Percentiles rank a stretch among this genome's conserved stretches.
Evolutionary conservation across 2,329 filamentous ascomycete genomes (phyloP).

Genomic region (Sporothrix pseudoabietina): DNA sequence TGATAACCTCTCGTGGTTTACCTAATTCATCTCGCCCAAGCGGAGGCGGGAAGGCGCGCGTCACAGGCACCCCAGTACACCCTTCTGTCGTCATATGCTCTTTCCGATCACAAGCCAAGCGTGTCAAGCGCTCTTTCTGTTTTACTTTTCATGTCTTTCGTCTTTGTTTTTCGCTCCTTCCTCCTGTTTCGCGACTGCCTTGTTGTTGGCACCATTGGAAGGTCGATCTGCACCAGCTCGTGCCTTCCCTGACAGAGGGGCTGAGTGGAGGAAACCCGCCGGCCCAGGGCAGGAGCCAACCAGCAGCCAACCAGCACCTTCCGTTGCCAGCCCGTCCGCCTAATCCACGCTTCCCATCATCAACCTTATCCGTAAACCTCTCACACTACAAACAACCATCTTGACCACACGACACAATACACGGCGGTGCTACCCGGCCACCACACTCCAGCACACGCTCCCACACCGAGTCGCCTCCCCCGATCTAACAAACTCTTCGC

Average conservation of each 20-base stretch:
- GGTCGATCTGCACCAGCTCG: not conserved
- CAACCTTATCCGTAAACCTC: not conserved
- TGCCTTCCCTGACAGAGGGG: conserved; percentile 2
- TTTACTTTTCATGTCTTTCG: not conserved
- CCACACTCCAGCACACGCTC: not conserved
- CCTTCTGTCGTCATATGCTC: conserved; percentile 15
- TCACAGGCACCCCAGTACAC: conserved; percentile 8
- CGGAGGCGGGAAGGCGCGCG: conserved; percentile 20
- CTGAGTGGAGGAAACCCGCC: conserved; percentile 16
- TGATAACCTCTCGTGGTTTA: not conserved
- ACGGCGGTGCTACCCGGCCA: conserved; percentile 14
- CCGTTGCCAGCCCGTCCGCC: conserved; percentile 13
- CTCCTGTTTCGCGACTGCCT: conserved; percentile 4
- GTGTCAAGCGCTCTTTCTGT: not conserved
- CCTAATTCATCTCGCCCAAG: conserved; percentile 11
- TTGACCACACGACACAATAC: conserved; percentile 2
- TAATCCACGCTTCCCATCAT: conserved; percentile 15
- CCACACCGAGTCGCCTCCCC: not conserved
- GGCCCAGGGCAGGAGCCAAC: not conserved
- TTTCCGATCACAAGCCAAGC: not conserved
- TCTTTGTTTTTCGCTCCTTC: not conserved
- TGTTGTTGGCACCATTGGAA: not conserved
- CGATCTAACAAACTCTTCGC: not conserved
- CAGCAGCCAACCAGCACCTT: conserved; percentile 25
- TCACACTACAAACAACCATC: not conserved